Base-by-base conservation (phyloP, 2,329 filamentous ascomycete genomes). In the Albifimbria verrucaria region DNA sequence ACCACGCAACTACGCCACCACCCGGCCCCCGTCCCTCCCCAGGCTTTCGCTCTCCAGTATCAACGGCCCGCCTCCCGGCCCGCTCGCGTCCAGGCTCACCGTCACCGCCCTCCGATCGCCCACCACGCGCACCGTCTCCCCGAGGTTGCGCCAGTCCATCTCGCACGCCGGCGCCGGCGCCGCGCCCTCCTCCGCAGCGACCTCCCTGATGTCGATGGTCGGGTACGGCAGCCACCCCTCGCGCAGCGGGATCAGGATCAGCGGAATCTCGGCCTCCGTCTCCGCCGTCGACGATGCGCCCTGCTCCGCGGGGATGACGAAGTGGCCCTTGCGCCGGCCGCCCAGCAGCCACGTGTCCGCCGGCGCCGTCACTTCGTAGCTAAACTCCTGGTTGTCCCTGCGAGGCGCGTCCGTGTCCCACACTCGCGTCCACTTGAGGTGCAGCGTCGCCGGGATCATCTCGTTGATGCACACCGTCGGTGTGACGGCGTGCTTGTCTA, bases 321-420 rank as follows among this genome's bases (percentile, higher is more conserved):
- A 95, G 64, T 90, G 89, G 0, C 88, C 89, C 58, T 90, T 88
- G 48, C 89, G 81, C 43, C 88, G 84, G 0, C 92, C 93, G 21
- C 91, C 92, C 3, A 97, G 75, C 2, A 97, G 81, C 93, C 93
- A 97, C 0, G 83, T 79, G 39, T 93, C 91, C 2, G 81, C 74
- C 17, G 86, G 83, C 1, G 87, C 87, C 15, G 85, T 83, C 21
- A 97, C 78, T 60, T 96, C 92, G 69, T 94, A 95, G 59, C 87
- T 85, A 64, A 96, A 96, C 57, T 92, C 85, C 2, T 92, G 75
- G 21, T 83, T 77, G 1, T 76, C 74, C 17, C 66, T 58, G 10
- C 65, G 56, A 2, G 68, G 53, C 15, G 71, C 67, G 1, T 71
- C 67, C 0, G 78, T 82, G 58, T 86, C 80, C 85, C 85, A 88